phyloP scores from a whole-genome alignment of 2,329 filamentous ascomycete species.

The Penicillium verrucosum region DNA sequence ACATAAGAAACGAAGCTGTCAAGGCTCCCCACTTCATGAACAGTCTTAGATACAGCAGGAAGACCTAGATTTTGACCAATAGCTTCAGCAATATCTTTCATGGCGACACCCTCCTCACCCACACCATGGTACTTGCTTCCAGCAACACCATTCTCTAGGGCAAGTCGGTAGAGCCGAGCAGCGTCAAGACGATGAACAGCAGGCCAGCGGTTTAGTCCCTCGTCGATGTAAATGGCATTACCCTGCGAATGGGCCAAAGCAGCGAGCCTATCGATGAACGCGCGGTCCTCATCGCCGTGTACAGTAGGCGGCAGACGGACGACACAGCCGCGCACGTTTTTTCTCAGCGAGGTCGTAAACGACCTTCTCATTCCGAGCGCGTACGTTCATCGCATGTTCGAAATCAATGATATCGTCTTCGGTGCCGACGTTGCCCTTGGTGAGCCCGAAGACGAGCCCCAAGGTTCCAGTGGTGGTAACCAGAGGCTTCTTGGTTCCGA shows the following conservation, averaged over 20 bases:
- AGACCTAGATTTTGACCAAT: conserved; percentile 38
- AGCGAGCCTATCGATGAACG: conserved; percentile 31
- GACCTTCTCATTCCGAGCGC: conserved; percentile 25
- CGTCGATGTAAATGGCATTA: conserved; percentile 34
- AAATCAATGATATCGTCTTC: conserved; percentile 30
- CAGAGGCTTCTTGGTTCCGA: conserved; percentile 34
- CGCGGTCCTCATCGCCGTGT: conserved; percentile 36
- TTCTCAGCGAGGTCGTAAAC: conserved; percentile 17
- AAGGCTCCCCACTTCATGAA: conserved; percentile 30
- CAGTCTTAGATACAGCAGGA: conserved; percentile 27
- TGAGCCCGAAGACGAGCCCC: conserved; percentile 12
- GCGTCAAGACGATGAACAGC: conserved; percentile 41
- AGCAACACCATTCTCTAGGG: conserved; percentile 38
- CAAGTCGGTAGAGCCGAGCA: conserved; percentile 37
- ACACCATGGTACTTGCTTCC: conserved; percentile 40
- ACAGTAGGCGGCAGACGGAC: conserved; percentile 42
- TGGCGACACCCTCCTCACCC: conserved; percentile 34
- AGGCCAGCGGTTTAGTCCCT: conserved; percentile 38
- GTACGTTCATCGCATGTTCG: conserved; percentile 20
- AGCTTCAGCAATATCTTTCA: conserved; percentile 37
- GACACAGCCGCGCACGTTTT: conserved; percentile 33
- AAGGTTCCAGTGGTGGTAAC: conserved; percentile 41
- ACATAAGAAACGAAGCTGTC: conserved; percentile 29
- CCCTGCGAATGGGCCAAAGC: conserved; percentile 28
- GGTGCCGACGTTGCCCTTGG: conserved; percentile 23